Conservation (phyloP, 176 grass and related monocot species). For the Zea mays region Zm-B73-REFERENCE-NAM-5.0 NC_050100.1:141561501-141562000, state of each 20-base stretch:
- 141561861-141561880: slow-evolving; percentile 45
- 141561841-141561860: slow-evolving; percentile 68
- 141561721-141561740: slow-evolving; percentile 49
- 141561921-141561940: slow-evolving; percentile 45
- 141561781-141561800: slow-evolving; percentile 48
- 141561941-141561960: slow-evolving; percentile 53
- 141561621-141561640: slow-evolving; percentile 47
- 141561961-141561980: slow-evolving; percentile 71
- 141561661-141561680: slow-evolving; percentile 71
- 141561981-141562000: slow-evolving; percentile 85
- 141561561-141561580: slow-evolving; percentile 60
- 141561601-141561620: slow-evolving; percentile 66
- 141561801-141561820: slow-evolving; percentile 48
- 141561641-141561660: slow-evolving; percentile 50
- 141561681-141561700: slow-evolving; percentile 61
- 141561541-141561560: slow-evolving; percentile 56
- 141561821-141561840: slow-evolving; percentile 64
- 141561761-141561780: slow-evolving; percentile 59
- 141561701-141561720: slow-evolving; percentile 38
- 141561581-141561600: slow-evolving; percentile 44
- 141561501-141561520: neutral
- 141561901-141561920: neutral
- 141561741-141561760: slow-evolving; percentile 49
- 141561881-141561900: slow-evolving; percentile 48
- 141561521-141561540: slow-evolving; percentile 49